Evolutionary conservation across 2,329 filamentous ascomycete genomes (phyloP).

Genomic region (Boeremia lycopersici): DNA sequence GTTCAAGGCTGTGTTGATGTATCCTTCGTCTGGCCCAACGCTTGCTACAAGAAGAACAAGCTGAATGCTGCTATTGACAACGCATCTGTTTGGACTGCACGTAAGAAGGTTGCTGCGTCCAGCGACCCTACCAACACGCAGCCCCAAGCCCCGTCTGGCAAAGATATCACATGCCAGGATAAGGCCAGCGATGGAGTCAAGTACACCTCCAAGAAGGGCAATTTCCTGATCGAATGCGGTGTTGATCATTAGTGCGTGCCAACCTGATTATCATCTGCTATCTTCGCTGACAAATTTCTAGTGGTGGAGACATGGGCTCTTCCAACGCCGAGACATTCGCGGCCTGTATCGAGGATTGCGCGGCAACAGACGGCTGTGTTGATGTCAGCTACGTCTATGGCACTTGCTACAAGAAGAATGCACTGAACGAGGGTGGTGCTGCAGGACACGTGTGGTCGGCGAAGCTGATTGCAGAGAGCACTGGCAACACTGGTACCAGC

Average conservation of each 20-base stretch:
- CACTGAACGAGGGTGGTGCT: constrained; percentile 8
- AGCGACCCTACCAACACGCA: not conserved
- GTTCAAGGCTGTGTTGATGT: constrained; percentile 5
- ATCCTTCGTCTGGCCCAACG: constrained; percentile 12
- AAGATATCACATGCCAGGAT: constrained; percentile 8
- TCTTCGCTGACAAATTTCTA: not conserved
- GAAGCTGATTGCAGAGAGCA: constrained; percentile 2
- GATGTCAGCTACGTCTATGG: constrained; percentile 13
- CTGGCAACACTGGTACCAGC: not conserved
- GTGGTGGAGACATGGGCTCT: constrained; percentile 11
- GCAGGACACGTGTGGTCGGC: constrained; percentile 13
- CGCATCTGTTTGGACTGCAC: constrained; percentile 12
- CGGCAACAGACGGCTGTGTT: constrained; percentile 9
- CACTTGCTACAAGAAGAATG: constrained; percentile 11
- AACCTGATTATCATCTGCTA: no score
- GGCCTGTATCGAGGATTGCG: constrained; percentile 14
- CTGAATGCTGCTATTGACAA: constrained; percentile 9
- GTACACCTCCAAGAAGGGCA: constrained; percentile 11
- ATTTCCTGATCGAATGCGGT: constrained; percentile 11
- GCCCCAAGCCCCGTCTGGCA: not conserved
- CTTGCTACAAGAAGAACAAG: constrained; percentile 16
- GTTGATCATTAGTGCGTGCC: constrained; percentile 8
- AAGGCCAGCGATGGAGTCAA: constrained; percentile 12
- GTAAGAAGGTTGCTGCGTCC: constrained; percentile 10
- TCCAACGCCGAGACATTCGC: constrained; percentile 8